Evolutionary conservation across 2,329 filamentous ascomycete species (phyloP), one percentile per base, ranked within the genome.

Genomic region (Fusarium nodosum): DNA sequence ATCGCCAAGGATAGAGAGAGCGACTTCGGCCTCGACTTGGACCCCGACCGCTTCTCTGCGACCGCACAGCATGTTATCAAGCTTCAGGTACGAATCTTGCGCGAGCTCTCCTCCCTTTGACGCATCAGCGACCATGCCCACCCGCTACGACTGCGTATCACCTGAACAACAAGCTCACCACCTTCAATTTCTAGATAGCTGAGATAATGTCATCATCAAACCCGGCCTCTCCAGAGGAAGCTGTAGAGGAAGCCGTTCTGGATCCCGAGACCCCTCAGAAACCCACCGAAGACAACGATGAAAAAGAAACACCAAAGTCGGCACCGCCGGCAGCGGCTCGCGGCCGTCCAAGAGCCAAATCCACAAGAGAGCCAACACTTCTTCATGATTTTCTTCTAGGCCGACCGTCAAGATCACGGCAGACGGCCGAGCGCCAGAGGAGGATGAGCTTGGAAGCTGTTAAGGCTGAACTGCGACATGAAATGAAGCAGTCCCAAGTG

Each of bases 401-500:
- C 16, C 82, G 86, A 22, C 87, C 84, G 3, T 84, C 87, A 12
- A 83, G 87, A 4, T 84, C 85, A n/a, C 84, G 88, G 30, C 65
- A 86, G 18, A 82, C 84, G 1, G 86, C 86, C 11, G 80, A 85
- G 11, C 82, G 82, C 15, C 80, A 83, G 51, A 82, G 87, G 68
- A 83, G 88, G 71, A 86, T 86, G 79, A 87, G 86, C 72, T 78
- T 88, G 71, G 86, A 91, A 79, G 77, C 85, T 64, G 82, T 88
- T 74, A 86, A 91, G 81, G 83, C 84, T 34, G 82, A 83, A 68
- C 57, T 83, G 59, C 78, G 80, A 24, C 79, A 81, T 39, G 85
- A 88, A 71, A 88, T 88, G 86, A 86, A 85, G 54, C 82, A 89
- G 70, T 87, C 82, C 9, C 79, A 84, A n/a, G 87, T 86, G 54